Evolutionary conservation across 805 yeast species (phyloP).

Genomic region (Yamadazyma tumulicola): DNA sequence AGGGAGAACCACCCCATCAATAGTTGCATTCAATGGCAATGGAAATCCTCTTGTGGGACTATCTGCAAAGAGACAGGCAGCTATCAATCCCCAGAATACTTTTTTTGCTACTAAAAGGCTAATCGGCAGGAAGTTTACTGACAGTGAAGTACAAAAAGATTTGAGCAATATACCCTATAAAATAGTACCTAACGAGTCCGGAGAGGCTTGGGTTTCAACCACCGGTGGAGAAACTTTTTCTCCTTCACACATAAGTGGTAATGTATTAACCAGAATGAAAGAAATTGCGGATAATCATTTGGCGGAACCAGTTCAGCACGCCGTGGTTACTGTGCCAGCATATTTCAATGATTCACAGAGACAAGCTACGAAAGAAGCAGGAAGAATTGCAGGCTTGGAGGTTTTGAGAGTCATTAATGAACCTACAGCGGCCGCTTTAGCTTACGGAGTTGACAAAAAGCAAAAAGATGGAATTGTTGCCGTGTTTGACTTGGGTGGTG

Average conservation of each 20-base stretch:
- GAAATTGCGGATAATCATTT: slow-evolving; percentile 59
- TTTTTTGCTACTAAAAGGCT: slow-evolving; percentile 79
- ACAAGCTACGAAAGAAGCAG: slow-evolving; percentile 81
- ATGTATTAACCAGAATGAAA: slow-evolving; percentile 61
- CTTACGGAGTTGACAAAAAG: slow-evolving; percentile 67
- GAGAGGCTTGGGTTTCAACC: slow-evolving; percentile 66
- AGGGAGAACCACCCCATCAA: slow-evolving; percentile 73
- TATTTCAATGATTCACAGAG: slow-evolving; percentile 77
- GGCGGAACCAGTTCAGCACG: slow-evolving; percentile 48
- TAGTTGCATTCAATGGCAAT: slow-evolving; percentile 55
- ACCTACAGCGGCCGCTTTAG: slow-evolving; percentile 84
- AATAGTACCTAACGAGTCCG: slow-evolving; percentile 55
- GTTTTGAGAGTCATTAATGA: slow-evolving; percentile 76
- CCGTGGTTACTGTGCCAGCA: slow-evolving; percentile 83
- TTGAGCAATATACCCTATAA: slow-evolving; percentile 58
- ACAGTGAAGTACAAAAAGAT: slow-evolving; percentile 69
- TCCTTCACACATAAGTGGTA: slow-evolving; percentile 72
- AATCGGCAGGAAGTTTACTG: slow-evolving; percentile 69
- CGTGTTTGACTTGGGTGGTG: slow-evolving; percentile 79
- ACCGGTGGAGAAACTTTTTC: slow-evolving; percentile 47
- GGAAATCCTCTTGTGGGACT: slow-evolving; percentile 54
- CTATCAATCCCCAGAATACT: slow-evolving; percentile 71
- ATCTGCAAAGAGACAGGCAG: slow-evolving; percentile 75
- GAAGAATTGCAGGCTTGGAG: slow-evolving; percentile 69
- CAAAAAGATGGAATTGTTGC: slow-evolving; percentile 50